A percentile compares a stretch with the other conserved stretches of the same genome.
phyloP scores from a whole-genome alignment of 169 alveolate genomes.

The Blepharisma undulans region DNA sequence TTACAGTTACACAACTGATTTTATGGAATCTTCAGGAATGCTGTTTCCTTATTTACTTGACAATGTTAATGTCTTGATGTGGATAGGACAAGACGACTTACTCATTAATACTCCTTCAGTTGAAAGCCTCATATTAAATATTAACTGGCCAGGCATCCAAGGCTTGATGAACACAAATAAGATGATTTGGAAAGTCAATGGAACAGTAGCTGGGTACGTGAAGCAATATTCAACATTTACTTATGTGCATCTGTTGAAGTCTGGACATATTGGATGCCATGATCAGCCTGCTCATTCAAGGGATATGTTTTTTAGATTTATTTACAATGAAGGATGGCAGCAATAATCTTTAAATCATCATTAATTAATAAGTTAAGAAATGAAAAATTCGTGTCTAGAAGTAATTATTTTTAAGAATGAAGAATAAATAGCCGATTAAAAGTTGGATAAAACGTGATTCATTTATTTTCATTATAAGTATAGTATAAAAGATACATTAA shows the following conservation, averaged over 20 bases:
- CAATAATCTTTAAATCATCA: too few species aligned
- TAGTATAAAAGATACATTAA: not conserved
- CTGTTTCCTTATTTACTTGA: not conserved
- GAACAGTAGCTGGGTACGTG: slow-evolving; percentile 59
- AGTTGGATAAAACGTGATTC: too few species aligned
- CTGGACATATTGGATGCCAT: slow-evolving; percentile 73
- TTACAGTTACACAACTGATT: not conserved
- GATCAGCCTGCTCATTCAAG: slow-evolving; percentile 52
- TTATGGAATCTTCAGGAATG: not conserved
- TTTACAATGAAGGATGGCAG: slow-evolving; percentile 13
- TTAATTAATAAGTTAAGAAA: not conserved
- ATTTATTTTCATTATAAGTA: too few species aligned
- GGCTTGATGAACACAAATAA: slow-evolving; percentile 38
- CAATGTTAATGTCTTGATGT: slow-evolving; percentile 19
- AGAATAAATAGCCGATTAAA: too few species aligned
- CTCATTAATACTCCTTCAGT: slow-evolving; percentile 14
- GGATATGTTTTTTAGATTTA: slow-evolving; percentile 48
- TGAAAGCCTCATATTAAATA: not conserved
- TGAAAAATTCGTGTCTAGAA: too few species aligned
- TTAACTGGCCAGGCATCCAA: slow-evolving; percentile 46
- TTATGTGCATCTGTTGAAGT: slow-evolving; percentile 50
- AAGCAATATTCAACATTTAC: slow-evolving; percentile 54
- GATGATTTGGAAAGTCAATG: slow-evolving; percentile 60
- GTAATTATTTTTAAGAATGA: too few species aligned
- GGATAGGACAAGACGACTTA: slow-evolving; percentile 36